These are phyloP conservation scores for Kluyveromyces wickerhamii DNA, from an alignment of 805 yeast species.

Conservation along the genomic window DNA sequence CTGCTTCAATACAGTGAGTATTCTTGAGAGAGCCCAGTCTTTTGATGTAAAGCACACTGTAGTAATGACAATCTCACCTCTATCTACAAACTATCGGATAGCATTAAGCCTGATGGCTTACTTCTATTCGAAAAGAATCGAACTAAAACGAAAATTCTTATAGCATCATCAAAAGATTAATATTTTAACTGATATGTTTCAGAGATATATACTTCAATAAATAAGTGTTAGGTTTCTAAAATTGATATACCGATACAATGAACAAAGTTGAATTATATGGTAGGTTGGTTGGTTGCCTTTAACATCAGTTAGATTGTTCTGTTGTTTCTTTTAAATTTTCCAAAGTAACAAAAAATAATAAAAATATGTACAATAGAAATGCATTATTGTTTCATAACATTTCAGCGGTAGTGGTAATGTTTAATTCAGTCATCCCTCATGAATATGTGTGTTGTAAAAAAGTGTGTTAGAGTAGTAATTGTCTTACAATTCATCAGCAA, in stretches of 20 bases:
- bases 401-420: constrained; percentile 4
- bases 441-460: constrained; percentile 5
- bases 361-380: constrained; percentile 7
- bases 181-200: constrained; percentile 4
- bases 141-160: too few species aligned
- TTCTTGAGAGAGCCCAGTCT: too few species aligned
- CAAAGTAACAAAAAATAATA: constrained; percentile 4
- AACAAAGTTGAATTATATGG: not conserved
- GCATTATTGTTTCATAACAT: constrained; percentile 4
- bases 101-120: too few species aligned
- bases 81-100: too few species aligned
- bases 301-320: not conserved
- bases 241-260: not conserved
- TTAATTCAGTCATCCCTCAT: constrained; percentile 6
- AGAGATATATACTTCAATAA: constrained; percentile 6
- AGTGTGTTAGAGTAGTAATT: not conserved
- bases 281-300: not conserved
- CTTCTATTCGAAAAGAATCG: too few species aligned
- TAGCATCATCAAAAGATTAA: too few species aligned
- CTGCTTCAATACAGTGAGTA: too few species aligned
- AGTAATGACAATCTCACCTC: too few species aligned
- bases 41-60: too few species aligned
- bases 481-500: constrained; percentile 71
- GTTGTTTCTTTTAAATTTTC: constrained; percentile 1
- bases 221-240: constrained; percentile 3